Base-by-base conservation (phyloP, 225 moss, liverwort and hornwort species). In the Takakia lepidozioides region DNA sequence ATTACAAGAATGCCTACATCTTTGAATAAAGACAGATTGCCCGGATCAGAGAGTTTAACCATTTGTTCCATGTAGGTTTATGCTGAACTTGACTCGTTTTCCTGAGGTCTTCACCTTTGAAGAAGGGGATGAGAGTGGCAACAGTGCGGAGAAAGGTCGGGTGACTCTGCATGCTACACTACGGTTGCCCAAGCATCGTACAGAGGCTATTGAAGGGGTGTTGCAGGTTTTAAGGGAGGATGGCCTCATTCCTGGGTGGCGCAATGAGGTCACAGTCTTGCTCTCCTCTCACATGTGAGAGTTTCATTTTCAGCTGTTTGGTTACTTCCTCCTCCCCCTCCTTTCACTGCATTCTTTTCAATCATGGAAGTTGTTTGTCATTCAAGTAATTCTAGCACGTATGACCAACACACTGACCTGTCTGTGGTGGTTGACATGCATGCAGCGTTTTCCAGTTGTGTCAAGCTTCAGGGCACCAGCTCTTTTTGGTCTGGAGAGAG, bases 261-360 rank as follows among this genome's bases (percentile, higher is more conserved):
- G 95, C 44, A 61, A 91, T 59, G 95, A 90, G 86, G 88, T 93
- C n/a, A n/a, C n/a, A n/a, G n/a, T n/a, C n/a, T n/a, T n/a, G n/a
- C n/a, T n/a, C n/a, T n/a, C n/a, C n/a, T n/a, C n/a, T n/a, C n/a
- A n/a, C n/a, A n/a, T n/a, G n/a, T n/a, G n/a, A n/a, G n/a, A n/a
- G n/a, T n/a, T n/a, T n/a, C n/a, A n/a, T n/a, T n/a, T n/a, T n/a
- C n/a, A n/a, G n/a, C n/a, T n/a, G n/a, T n/a, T n/a, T n/a, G n/a
- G n/a, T n/a, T n/a, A n/a, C n/a, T n/a, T n/a, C n/a, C n/a, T n/a
- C n/a, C n/a, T n/a, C n/a, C n/a, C n/a, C n/a, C n/a, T n/a, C n/a
- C n/a, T n/a, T n/a, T n/a, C n/a, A n/a, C n/a, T n/a, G n/a, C n/a
- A n/a, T n/a, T n/a, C n/a, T n/a, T n/a, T n/a, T n/a, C n/a, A n/a